phyloP scores from a whole-genome alignment of 192 early-diverging fungal species.

The Irineochytrium annulatum region DNA sequence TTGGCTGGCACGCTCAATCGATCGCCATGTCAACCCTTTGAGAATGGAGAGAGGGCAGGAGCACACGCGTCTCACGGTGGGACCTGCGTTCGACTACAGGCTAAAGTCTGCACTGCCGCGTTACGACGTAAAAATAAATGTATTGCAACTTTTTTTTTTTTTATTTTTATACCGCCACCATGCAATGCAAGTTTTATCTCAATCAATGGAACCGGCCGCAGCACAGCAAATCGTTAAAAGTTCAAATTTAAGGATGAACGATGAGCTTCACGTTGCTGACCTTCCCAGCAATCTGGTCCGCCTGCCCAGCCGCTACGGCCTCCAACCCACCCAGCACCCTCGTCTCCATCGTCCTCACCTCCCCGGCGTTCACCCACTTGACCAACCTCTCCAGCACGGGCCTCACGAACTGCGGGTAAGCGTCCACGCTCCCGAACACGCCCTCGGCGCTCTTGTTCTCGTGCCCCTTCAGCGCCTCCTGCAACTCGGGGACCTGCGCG shows the following conservation, averaged over 20 bases:
- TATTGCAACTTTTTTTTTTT: too few relatives aligned
- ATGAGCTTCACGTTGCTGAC: slow-evolving; percentile 15
- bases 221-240: too few relatives aligned
- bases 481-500: background rate
- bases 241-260: slow-evolving; percentile 13
- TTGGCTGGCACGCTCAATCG: too few relatives aligned
- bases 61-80: too few relatives aligned
- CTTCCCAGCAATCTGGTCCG: slow-evolving; percentile 13
- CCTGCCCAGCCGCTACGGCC: slow-evolving; percentile 11
- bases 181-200: too few relatives aligned
- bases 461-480: background rate
- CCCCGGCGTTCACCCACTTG: background rate
- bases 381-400: background rate
- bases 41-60: too few relatives aligned
- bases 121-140: too few relatives aligned
- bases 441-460: background rate
- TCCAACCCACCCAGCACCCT: slow-evolving; percentile 15
- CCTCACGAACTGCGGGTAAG: background rate
- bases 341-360: background rate
- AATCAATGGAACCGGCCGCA: too few relatives aligned
- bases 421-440: background rate
- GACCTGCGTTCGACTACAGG: too few relatives aligned
- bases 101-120: too few relatives aligned
- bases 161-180: too few relatives aligned
- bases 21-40: too few relatives aligned